These are phyloP conservation scores for Tephrocybe sp. DNA, from an alignment of 768 basidiomycete species.

Conservation along the genomic window DNA sequence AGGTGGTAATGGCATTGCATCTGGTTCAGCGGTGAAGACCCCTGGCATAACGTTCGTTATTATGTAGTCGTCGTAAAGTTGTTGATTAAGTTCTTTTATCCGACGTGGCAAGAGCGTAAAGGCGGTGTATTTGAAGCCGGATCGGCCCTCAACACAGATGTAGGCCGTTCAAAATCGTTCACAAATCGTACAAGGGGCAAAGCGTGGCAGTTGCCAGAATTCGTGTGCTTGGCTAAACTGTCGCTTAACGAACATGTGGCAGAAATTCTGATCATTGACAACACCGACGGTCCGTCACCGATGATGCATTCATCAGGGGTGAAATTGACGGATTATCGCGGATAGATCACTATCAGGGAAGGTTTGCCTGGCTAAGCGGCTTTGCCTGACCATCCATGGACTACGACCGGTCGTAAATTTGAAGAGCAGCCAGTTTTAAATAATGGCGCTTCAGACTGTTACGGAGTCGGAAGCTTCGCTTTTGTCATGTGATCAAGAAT, in stretches of 20 bases:
- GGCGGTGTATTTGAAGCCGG: conserved; percentile 20
- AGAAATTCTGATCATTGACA: conserved; percentile 9
- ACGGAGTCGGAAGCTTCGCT: not conserved
- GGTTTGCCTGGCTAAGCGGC: no score
- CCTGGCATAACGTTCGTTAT: conserved; percentile 15
- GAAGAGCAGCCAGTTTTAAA: no score
- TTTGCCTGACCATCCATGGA: no score
- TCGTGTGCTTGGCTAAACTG: not conserved
- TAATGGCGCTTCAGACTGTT: not conserved
- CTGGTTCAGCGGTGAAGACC: conserved; percentile 19
- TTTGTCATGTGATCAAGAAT: conserved; percentile 8
- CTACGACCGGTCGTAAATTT: no score
- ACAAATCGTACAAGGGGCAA: conserved; percentile 6
- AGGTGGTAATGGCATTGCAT: conserved; percentile 19
- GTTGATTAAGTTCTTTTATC: conserved; percentile 10
- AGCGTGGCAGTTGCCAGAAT: conserved; percentile 2
- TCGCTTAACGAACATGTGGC: conserved; percentile 15
- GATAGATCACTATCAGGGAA: no score
- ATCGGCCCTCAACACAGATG: conserved; percentile 1
- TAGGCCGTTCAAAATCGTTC: conserved; percentile 11
- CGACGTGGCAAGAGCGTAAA: conserved; percentile 11
- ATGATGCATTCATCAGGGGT: no score
- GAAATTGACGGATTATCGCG: no score
- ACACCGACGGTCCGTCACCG: no score
- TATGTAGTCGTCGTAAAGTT: not conserved